Evolutionary conservation across 805 yeast genomes (phyloP).

Genomic region (Zygotorulaspora danielsina): DNA sequence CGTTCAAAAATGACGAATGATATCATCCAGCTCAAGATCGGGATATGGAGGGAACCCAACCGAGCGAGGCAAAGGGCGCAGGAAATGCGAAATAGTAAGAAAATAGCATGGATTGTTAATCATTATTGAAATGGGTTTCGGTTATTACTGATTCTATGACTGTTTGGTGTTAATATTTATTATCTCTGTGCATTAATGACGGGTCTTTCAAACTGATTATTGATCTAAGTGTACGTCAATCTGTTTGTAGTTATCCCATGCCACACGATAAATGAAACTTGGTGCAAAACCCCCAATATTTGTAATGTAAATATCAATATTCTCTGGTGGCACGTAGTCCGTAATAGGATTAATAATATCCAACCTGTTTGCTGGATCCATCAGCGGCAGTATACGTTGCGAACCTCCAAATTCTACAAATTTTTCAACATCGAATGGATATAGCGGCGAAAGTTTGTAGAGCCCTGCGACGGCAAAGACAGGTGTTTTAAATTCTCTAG

Average conservation of each 20-base stretch:
- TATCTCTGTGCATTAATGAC: conserved; percentile 2
- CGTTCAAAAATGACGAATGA: background rate
- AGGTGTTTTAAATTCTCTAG: conserved; percentile 92
- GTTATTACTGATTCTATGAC: conserved; percentile 1
- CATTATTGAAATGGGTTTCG: background rate
- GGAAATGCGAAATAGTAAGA: background rate
- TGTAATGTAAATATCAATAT: conserved; percentile 89
- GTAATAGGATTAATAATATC: conserved; percentile 71
- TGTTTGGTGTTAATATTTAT: background rate
- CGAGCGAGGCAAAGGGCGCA: conserved; percentile 67
- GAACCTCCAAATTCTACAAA: conserved; percentile 89
- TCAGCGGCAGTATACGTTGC: conserved; percentile 40
- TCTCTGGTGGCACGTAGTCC: conserved; percentile 91
- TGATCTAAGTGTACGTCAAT: conserved; percentile 63
- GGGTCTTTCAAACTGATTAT: conserved; percentile 23
- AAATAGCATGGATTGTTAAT: background rate
- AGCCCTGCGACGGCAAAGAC: conserved; percentile 93
- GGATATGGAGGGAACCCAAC: conserved; percentile 30
- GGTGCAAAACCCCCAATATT: conserved; percentile 97
- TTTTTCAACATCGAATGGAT: conserved; percentile 82
- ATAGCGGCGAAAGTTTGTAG: conserved; percentile 86
- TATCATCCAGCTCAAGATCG: conserved; percentile 62
- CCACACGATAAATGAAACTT: conserved; percentile 90
- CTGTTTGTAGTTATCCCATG: conserved; percentile 85
- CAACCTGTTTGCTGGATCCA: conserved; percentile 55